These are phyloP conservation scores for Colletotrichum somersetense DNA, from an alignment of 2,329 filamentous ascomycete genomes.

Conservation along the genomic window DNA sequence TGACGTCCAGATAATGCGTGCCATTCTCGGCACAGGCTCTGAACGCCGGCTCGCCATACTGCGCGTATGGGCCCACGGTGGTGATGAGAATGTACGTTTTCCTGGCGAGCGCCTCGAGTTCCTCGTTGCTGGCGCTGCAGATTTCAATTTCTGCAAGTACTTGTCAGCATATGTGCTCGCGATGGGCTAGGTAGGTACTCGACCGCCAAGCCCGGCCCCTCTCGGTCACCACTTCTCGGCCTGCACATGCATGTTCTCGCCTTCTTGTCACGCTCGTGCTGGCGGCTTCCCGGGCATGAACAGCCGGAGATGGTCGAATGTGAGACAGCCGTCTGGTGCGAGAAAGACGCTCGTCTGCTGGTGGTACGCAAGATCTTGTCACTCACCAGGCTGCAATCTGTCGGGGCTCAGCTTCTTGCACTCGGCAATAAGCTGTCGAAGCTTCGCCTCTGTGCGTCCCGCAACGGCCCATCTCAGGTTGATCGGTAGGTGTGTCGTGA, in stretches of 20 bases:
- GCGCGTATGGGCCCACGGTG: conserved; percentile 70
- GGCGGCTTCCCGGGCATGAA: neutral
- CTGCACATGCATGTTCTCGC: neutral
- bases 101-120: conserved; percentile 63
- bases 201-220: conserved; percentile 14
- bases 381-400: conserved; percentile 76
- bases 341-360: conserved; percentile 16
- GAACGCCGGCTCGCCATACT: conserved; percentile 70
- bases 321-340: conserved; percentile 1
- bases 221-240: neutral
- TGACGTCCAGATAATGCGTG: conserved; percentile 75
- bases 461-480: conserved; percentile 90
- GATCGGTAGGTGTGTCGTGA: conserved; percentile 77
- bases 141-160: conserved; percentile 63
- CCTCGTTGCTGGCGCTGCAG: conserved; percentile 59
- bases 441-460: conserved; percentile 82
- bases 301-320: neutral
- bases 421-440: conserved; percentile 76
- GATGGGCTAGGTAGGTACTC: neutral
- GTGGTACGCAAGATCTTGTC: neutral
- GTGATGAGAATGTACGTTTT: conserved; percentile 70
- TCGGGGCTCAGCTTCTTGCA: conserved; percentile 77
- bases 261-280: neutral
- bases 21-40: conserved; percentile 72
- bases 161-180: conserved; percentile 9